Base-by-base conservation (phyloP, 164 flowering plant species). In the Stephania yunnanensis region DNA sequence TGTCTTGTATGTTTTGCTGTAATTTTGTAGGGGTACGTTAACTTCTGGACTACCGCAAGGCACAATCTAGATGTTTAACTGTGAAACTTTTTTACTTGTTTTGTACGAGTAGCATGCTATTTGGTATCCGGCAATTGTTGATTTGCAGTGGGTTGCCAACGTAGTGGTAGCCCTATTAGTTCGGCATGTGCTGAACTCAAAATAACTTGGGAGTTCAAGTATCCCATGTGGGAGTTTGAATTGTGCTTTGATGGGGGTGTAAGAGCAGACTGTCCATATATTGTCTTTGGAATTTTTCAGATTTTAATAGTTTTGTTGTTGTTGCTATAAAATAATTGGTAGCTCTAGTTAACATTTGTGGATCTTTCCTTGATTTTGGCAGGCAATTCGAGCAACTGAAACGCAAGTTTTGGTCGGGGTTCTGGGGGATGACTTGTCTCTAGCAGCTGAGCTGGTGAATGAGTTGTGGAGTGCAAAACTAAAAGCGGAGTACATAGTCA, bases 361-460 rank as follows among this genome's bases (percentile, higher is more conserved):
- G 10, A 25, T 20, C 42, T 55, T 71, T 63, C 50, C 8, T 71
- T 71, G 45, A 10, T 17, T 78, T 83, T 74, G 29, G 68, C 86
- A 92, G 98, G 80, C 76, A 46, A 76, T 82, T 5, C 87, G 97
- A 71, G 90, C 95, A 7, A 87, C 93, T 12, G 93, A 93, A 84
- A 95, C 97, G 15, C 89, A 95, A 81, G 92, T 91, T 53, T 79
- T 95, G 65, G 92, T 93, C 30, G 80, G 87, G 80, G 78, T 89
- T 69, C 66, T 89, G 20, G 97, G 94, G 20, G 88, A 91, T 66
- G 89, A 92, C 64, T 74, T 88, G 45, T 74, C 82, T 30, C 78
- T 73, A 79, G 99, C 91, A 63, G 94, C 93, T 42, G 89, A 89
- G 74, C 75, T 93, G 64, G 94, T 74, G 46, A 87, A 85, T 48